Base-by-base conservation (phyloP, 2,329 filamentous ascomycete species). In the Monilinia vaccinii-corymbosi region DNA sequence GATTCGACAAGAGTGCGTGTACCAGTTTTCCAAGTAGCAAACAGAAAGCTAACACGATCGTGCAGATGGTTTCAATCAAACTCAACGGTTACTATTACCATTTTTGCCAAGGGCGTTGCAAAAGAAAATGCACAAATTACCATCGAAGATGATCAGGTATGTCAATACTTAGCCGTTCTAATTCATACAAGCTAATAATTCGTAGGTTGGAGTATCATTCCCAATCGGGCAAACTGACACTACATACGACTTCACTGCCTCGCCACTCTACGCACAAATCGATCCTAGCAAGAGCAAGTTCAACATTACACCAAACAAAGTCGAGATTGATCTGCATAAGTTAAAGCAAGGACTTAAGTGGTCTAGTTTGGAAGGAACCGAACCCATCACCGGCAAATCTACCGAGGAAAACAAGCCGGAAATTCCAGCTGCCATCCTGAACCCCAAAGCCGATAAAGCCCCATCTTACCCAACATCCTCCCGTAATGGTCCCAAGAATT, bases 401-500 rank as follows among this genome's bases (percentile, higher is more conserved):
- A 25, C 49, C 14, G 53, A 60, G 21, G 49, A 59, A 45, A 31
- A 46, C 9, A 55, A 47, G 21, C 21, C 49, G 11, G 32, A 60
- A 28, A 61, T 46, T 11, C 42, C 62, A 32, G 50, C 65, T 60
- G 58, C 61, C 34, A 16, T 71, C 57, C 18, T 66, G 0, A 50
- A 67, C 7, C 44, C 64, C n/a, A 40, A 21, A 44, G 36, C 57
- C 28, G 59, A 68, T n/a, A 68, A 74, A 34, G 76, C 72, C 0
- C 88, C 87, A 0, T 75, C 79, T 0, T 97, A 97, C 71, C 93
- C 94, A 1, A 93, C 91, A 0, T 97, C 92, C 0, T 94, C 93
- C 14, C 87, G 85, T 63, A 80, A 76, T 1, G 93, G 92, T 0
- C 84, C 89, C 3, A 96, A 96, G 75, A 82, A 99, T 74, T 99